Base-by-base conservation (phyloP, 768 basidiomycete genomes). In the Xerocomellus intermedius region DNA sequence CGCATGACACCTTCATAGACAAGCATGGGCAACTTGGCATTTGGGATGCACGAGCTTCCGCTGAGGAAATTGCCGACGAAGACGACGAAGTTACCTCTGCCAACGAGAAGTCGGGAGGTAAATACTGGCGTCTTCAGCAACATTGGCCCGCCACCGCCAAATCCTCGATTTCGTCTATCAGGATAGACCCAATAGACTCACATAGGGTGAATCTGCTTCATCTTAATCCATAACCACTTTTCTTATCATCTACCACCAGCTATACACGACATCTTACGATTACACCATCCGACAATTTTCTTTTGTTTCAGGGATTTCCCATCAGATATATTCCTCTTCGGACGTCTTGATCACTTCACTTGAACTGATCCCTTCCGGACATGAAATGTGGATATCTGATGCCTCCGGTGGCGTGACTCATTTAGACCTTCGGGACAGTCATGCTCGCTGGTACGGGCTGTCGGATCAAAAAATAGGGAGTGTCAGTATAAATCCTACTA, bases 311-410 rank as follows among this genome's bases (percentile, higher is more conserved):
- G 87, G 86, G 2, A 72, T 86, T 32, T 89, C 91, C 3, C 76
- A 74, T 24, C 89, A 94, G 68, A 68, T 94, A 17, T 87, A 80
- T 62, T 75, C 83, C 2, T 81, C 79, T 19, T 53, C 64, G 12
- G 83, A 85, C 2, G 81, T 68, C 13, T 75, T 92, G 37, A 82
- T 92, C 26, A 82, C 79, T n/a, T 85, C 83, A 59, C 75, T 93
- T 48, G 91, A 94, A 58, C 62, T 91, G 13, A 70, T 81, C 0
- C 82, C 85, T 0, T 73, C 74, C 3, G 91, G 91, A 0, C 75
- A 86, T 47, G 90, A 92, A 65, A 81, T 94, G 79, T 94, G 91
- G 91, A 79, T 93, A 50, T 89, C 89, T 2, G 91, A 94, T 66
- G 78, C 74, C 3, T 59, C 71, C 8, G 91, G 91, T 16, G 86